Percentiles rank a stretch among this genome's conserved stretches.
phyloP scores from a whole-genome alignment of 768 basidiomycete genomes.

The Rhizopogon salebrosus region DNA sequence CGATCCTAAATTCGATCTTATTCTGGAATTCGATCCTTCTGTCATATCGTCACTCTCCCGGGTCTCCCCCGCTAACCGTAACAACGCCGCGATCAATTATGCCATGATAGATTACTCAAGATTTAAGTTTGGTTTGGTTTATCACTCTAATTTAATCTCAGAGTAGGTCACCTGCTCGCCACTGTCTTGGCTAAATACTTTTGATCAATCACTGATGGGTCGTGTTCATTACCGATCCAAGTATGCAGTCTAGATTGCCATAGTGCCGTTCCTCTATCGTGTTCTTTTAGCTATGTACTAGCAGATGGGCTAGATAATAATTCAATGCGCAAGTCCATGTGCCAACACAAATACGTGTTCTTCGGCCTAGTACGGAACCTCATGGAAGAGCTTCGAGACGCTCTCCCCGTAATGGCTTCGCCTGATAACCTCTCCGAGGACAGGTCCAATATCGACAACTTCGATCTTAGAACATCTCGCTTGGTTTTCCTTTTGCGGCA shows the following conservation, averaged over 20 bases:
- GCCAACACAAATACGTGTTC: not conserved
- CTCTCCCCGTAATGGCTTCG: slow-evolving; percentile 97
- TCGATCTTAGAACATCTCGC: slow-evolving; percentile 73
- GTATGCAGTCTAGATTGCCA: not conserved
- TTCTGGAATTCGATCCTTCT: not conserved
- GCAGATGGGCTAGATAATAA: not conserved
- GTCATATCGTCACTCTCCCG: slow-evolving; percentile 2
- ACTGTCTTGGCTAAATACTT: not conserved
- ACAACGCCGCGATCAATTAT: not conserved
- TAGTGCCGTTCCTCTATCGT: not conserved
- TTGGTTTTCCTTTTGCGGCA: slow-evolving; percentile 82
- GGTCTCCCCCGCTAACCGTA: not conserved
- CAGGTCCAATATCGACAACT: slow-evolving; percentile 91
- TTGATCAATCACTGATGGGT: not conserved
- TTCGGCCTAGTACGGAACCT: slow-evolving; percentile 73
- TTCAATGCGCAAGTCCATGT: not conserved
- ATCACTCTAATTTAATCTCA: not conserved
- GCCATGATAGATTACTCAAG: not conserved
- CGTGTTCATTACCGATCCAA: not conserved
- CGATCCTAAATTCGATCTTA: not conserved
- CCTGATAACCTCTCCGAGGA: slow-evolving; percentile 93
- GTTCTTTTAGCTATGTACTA: not conserved
- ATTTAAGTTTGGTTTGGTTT: not conserved
- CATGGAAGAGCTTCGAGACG: slow-evolving; percentile 83
- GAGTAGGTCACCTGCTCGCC: not conserved